phyloP scores from a whole-genome alignment of 2,329 filamentous ascomycete genomes.

The Exophiala sp. region DNA sequence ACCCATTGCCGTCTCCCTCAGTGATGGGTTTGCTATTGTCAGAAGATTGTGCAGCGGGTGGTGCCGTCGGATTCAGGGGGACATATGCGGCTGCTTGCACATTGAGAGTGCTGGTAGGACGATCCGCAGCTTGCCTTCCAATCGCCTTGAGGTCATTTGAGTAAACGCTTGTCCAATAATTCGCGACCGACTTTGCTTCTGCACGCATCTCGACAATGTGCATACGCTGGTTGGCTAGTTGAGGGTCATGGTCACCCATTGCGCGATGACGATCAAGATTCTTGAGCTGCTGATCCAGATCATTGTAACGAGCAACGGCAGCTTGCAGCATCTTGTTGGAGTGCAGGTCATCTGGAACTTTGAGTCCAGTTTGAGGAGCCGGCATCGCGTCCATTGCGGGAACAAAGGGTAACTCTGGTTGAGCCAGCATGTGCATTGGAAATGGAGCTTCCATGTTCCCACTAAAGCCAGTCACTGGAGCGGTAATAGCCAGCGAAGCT shows the following conservation, averaged over 20 bases:
- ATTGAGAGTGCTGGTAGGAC: slow-evolving; percentile 17
- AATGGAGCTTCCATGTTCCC: slow-evolving; percentile 4
- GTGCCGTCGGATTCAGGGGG: slow-evolving; percentile 7
- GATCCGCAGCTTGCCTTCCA: slow-evolving; percentile 3
- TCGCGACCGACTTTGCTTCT: slow-evolving; percentile 20
- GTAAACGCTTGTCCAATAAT: slow-evolving; percentile 15
- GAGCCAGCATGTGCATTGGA: slow-evolving; percentile 5
- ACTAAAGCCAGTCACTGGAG: slow-evolving; percentile 11
- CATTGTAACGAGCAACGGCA: slow-evolving; percentile 12
- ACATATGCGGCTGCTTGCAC: slow-evolving; percentile 25
- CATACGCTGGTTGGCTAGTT: slow-evolving; percentile 20
- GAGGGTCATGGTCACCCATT: slow-evolving; percentile 18
- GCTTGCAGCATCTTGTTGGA: slow-evolving; percentile 8
- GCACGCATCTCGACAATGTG: slow-evolving; percentile 23
- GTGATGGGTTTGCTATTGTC: background rate
- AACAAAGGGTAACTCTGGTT: slow-evolving; percentile 4
- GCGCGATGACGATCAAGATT: slow-evolving; percentile 27
- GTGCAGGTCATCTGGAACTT: slow-evolving; percentile 1
- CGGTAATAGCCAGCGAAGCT: slow-evolving; percentile 1
- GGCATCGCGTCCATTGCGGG: slow-evolving; percentile 3
- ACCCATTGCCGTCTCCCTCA: background rate
- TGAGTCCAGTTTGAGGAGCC: background rate
- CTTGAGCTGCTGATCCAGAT: slow-evolving; percentile 27
- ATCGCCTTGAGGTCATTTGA: slow-evolving; percentile 4
- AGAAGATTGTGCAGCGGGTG: background rate